A percentile compares a stretch with the other conserved stretches of the same genome.
Evolutionary conservation across 1,284 basidiomycete genomes (phyloP).

Genomic region (Pterulicium gracile): DNA sequence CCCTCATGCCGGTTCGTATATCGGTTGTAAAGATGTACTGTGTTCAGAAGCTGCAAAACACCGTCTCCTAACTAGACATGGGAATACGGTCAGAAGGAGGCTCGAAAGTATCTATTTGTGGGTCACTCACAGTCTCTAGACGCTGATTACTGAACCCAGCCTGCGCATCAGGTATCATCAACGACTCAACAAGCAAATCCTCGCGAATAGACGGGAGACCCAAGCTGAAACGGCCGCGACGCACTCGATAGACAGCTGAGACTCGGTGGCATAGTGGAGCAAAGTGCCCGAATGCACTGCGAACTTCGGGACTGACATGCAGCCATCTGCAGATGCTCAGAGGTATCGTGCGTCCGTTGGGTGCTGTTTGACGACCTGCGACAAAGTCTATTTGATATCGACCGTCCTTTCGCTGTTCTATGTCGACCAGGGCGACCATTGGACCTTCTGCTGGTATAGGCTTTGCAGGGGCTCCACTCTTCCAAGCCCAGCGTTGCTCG

Average conservation of each 20-base stretch:
- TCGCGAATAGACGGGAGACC: constrained; percentile 46
- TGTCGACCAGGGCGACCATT: constrained; percentile 38
- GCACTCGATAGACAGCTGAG: constrained; percentile 51
- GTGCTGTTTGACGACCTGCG: constrained; percentile 13
- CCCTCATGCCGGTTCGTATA: constrained; percentile 75
- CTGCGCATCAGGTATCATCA: constrained; percentile 55
- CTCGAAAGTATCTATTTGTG: too few species aligned
- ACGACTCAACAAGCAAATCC: constrained; percentile 54
- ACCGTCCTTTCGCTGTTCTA: constrained; percentile 31
- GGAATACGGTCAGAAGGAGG: not conserved
- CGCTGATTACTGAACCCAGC: constrained; percentile 71
- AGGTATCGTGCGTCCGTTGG: constrained; percentile 36
- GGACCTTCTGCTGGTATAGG: constrained; percentile 43
- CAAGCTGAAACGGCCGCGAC: constrained; percentile 36
- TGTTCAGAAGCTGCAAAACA: constrained; percentile 66
- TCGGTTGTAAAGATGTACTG: constrained; percentile 65
- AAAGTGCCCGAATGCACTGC: constrained; percentile 41
- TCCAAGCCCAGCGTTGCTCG: constrained; percentile 39
- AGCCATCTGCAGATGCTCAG: constrained; percentile 40
- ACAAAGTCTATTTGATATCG: constrained; percentile 29
- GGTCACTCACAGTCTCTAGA: constrained; percentile 46
- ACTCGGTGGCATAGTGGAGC: constrained; percentile 58
- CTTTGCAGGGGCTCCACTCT: constrained; percentile 21
- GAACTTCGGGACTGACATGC: constrained; percentile 34
- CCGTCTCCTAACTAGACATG: constrained; percentile 51